Conservation (phyloP, 2,329 filamentous ascomycete species). For the Ophiognomonia clavigignenti-juglandacearum region DNA sequence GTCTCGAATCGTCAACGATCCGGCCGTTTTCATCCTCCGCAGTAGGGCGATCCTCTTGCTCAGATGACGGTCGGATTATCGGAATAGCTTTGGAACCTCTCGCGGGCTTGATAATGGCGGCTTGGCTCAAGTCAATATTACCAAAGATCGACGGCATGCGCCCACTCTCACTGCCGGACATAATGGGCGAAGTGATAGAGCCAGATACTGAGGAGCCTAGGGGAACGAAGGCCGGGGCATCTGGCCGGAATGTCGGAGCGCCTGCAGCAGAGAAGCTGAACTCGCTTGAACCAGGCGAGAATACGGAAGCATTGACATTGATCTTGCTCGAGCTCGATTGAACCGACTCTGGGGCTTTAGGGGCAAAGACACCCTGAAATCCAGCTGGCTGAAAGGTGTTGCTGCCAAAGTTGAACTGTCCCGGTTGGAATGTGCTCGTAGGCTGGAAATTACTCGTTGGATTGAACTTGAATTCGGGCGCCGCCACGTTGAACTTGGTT, state of each 20-base stretch:
- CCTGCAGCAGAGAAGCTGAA: constrained; percentile 66
- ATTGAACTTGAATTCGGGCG: constrained; percentile 82
- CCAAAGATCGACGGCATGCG: constrained; percentile 59
- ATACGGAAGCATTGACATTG: constrained; percentile 65
- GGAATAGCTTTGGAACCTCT: constrained; percentile 81
- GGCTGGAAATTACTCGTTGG: constrained; percentile 48
- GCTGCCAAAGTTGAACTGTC: constrained; percentile 45
- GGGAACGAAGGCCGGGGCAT: constrained; percentile 73
- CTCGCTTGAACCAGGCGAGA: constrained; percentile 61
- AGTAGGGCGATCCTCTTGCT: constrained; percentile 21
- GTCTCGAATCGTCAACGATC: constrained; percentile 59
- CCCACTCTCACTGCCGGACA: constrained; percentile 39
- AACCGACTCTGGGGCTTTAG: constrained; percentile 29
- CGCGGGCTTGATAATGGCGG: constrained; percentile 58
- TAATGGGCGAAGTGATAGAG: constrained; percentile 40
- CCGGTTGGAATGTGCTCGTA: constrained; percentile 43
- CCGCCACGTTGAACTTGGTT: constrained; percentile 75
- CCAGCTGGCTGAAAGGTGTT: constrained; percentile 44
- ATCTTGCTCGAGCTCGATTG: constrained; percentile 47
- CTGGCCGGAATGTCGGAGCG: constrained; percentile 64
- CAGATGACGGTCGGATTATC: constrained; percentile 61
- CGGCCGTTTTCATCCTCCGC: constrained; percentile 56
- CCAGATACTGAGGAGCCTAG: constrained; percentile 37
- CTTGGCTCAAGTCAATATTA: constrained; percentile 58
- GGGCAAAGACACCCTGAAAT: constrained; percentile 35